Evolutionary conservation across 176 grass and related monocot species (phyloP).

Genomic region (Ananas comosus): DNA sequence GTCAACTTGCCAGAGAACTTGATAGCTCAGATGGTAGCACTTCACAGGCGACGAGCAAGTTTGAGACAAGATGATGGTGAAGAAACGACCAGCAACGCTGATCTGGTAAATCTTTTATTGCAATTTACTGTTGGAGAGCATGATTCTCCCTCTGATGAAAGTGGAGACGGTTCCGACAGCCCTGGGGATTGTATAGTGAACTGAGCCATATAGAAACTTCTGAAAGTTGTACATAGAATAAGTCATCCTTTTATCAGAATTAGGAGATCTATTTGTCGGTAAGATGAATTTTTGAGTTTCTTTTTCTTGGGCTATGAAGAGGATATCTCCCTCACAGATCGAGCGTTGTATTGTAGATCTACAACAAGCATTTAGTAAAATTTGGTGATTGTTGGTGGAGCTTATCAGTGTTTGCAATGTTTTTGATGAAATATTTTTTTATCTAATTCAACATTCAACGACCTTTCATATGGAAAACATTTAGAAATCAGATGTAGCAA

Average conservation of each 20-base stretch:
- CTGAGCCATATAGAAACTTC: slow-evolving; percentile 2
- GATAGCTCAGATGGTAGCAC: slow-evolving; percentile 45
- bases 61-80: slow-evolving; percentile 26
- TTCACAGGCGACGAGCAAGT: slow-evolving; percentile 20
- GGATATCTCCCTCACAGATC: too few species aligned
- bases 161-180: slow-evolving; percentile 41
- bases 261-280: background rate
- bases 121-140: slow-evolving; percentile 23
- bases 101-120: slow-evolving; percentile 50
- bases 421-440: too few species aligned
- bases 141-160: slow-evolving; percentile 29
- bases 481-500: too few species aligned
- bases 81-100: slow-evolving; percentile 22
- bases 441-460: too few species aligned
- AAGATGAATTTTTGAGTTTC: too few species aligned
- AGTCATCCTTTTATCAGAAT: background rate
- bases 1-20: slow-evolving; percentile 48
- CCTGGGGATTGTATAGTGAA: slow-evolving; percentile 38
- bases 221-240: slow-evolving; percentile 13
- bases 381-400: too few species aligned
- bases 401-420: too few species aligned
- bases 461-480: too few species aligned
- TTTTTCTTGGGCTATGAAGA: too few species aligned
- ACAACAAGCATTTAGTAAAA: too few species aligned
- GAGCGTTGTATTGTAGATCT: too few species aligned